Base-by-base conservation (phyloP, 345 rosid genomes). In the Gossypium longicalyx region DNA sequence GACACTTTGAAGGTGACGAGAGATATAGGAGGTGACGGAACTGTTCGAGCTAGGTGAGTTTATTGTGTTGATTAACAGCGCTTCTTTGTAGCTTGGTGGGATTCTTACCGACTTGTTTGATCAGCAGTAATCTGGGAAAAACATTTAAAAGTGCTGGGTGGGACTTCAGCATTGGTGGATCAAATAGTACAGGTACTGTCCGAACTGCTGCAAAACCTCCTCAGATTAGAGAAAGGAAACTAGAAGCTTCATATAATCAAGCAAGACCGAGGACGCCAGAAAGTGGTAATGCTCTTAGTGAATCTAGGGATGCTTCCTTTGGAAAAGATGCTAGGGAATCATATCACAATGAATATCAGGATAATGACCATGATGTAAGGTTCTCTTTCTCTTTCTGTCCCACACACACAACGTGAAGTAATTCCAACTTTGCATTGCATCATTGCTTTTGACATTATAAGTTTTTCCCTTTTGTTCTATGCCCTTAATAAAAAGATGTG, bases 91-190 rank as follows among this genome's bases (percentile, higher is more conserved):
- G 1, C 9, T 23, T 25, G 17, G 60, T 65, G 38, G 80, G 71
- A 51, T 74, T 80, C 73, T 80, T 66, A 79, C 80, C 48, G 69
- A 71, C 69, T 48, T 67, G 19, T 67, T 82, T 74, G 16, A 25
- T 76, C 73, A 77, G 78, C 85, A 89, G 94, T 81, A 74, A 71
- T 81, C 97, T 76, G 82, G 97, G 79, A 16, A 90, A 91, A 79
- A 82, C 87, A 57, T 67, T 82, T 64, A 91, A 77, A 85, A 91
- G 80, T 86, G 86, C 97, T 73, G 99, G 94, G 52, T 95, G 99
- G 99, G 97, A 95, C 85, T 95, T 95, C 85, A 95, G 98, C 84
- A 83, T 93, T 70, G 91, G 97, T 79, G 98, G 91, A 81, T 64
- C 90, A 52, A 90, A 80, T 79, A 71, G 89, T 83, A 81, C 86